Evolutionary conservation across 1,284 basidiomycete genomes (phyloP), one percentile per base, ranked within the genome.

Genomic region (Malassezia yamatoensis): DNA sequence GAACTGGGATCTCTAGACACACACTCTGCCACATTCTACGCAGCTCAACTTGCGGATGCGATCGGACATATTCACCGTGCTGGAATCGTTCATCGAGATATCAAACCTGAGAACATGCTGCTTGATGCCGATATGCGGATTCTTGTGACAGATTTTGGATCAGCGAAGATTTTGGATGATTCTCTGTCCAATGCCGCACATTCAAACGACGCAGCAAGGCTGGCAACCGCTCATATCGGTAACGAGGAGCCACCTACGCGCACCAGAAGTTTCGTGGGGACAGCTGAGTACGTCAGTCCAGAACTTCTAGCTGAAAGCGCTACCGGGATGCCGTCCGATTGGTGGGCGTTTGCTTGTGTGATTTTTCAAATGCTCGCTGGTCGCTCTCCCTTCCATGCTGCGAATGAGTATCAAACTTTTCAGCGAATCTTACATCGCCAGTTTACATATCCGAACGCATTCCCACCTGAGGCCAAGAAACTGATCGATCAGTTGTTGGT

Each of bases 241-340:
- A 58, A 54, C 11, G 58, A 58, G n/a, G 18, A 38, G 10, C 53
- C 41, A 1, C n/a, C 36, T 12, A 3, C 37, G 16, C 13, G 35
- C 5, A 37, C 40, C 24, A 29, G 32, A 61, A 90, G 88, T 0
- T 98, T 94, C 76, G 94, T 98, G 20, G 93, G 93, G 10, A 94
- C 91, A 1, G 89, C 93, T 0, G 90, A 96, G 67, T 98, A 96
- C 71, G 87, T 96, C 56, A 85, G 87, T 10, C 93, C 93, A 0
- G 93, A 98, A 76, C 80, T 98, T 10, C 78, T 98, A 18, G 68
- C 82, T 54, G 81, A 82, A 45, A 85, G 85, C 61, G 82, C 75
- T 0, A 78, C 78, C 0, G 68, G 75, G 8, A 66, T 76, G 53
- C 76, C 79, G 51, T 77, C 78, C 0, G 80, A 81, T 59, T 79